A percentile compares a stretch with the other conserved stretches of the same genome.
Conservation (phyloP, 495 filamentous ascomycete genomes). For the Xylaria intraflava region DNA sequence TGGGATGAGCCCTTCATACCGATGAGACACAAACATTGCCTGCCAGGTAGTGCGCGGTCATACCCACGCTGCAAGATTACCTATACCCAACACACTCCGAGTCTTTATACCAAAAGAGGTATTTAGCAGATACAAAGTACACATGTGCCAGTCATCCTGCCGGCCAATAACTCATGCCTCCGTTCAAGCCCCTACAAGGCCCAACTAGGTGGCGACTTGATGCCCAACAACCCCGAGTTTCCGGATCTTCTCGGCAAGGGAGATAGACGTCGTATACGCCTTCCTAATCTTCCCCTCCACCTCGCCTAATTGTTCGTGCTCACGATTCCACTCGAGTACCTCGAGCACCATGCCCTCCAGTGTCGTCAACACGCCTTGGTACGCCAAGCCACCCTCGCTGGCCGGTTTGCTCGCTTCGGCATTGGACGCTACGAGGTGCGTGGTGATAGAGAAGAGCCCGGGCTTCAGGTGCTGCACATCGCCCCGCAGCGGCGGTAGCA, state of each 20-base stretch:
- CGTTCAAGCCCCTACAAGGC: background rate
- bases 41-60: no score
- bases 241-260: constrained; percentile 35
- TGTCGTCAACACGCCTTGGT: constrained; percentile 43
- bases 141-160: no score
- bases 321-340: constrained; percentile 47
- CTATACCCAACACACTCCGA: no score
- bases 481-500: constrained; percentile 36
- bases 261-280: constrained; percentile 33
- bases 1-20: no score
- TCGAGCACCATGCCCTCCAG: constrained; percentile 50
- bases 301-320: constrained; percentile 22
- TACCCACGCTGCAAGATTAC: no score
- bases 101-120: no score
- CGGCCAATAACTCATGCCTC: background rate
- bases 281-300: constrained; percentile 14
- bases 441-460: constrained; percentile 46
- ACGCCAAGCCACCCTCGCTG: constrained; percentile 46
- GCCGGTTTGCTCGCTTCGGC: constrained; percentile 36
- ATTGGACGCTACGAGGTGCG: constrained; percentile 45
- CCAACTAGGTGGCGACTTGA: constrained; percentile 6
- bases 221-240: constrained; percentile 19
- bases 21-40: no score
- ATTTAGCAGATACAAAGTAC: no score
- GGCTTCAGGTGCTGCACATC: constrained; percentile 49